Conservation (phyloP, 1,284 basidiomycete genomes). For the Fomes fomentarius region DNA sequence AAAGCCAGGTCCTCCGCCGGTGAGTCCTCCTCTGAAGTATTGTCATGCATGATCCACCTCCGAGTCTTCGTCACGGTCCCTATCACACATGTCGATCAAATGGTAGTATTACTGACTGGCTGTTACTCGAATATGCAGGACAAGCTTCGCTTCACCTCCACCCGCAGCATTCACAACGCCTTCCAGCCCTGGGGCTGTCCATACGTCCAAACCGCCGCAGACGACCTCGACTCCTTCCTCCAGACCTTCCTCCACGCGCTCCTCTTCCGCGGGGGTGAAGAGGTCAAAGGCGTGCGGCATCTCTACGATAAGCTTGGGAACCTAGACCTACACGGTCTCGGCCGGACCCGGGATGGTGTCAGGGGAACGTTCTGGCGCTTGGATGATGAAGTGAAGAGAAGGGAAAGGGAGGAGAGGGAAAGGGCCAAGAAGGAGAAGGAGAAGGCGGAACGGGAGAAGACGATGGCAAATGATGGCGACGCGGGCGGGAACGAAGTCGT, state of each 20-base stretch:
- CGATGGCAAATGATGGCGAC: neutral
- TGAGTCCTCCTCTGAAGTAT: neutral
- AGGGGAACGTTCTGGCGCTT: neutral
- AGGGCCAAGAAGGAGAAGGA: neutral
- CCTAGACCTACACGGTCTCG: slow-evolving; percentile 2
- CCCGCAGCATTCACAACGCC: slow-evolving; percentile 8
- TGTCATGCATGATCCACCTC: no score
- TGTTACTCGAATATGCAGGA: neutral
- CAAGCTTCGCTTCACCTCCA: slow-evolving; percentile 12
- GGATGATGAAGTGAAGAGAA: neutral
- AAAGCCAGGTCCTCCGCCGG: neutral
- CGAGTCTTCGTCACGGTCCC: no score
- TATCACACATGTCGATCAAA: neutral
- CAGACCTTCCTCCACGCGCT: slow-evolving; percentile 11
- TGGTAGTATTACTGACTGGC: neutral
- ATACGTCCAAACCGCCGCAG: slow-evolving; percentile 6
- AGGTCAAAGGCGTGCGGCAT: neutral
- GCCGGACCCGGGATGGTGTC: slow-evolving; percentile 2
- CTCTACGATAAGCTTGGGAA: neutral
- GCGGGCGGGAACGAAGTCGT: no score
- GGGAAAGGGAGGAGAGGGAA: neutral
- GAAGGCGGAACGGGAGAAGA: neutral
- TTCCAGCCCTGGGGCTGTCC: neutral
- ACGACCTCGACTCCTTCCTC: slow-evolving; percentile 19
- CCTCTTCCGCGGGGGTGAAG: neutral